Percentiles rank a stretch among this genome's conserved stretches.
Conservation (phyloP, 129 eudicot genomes). For the Chrysanthemum lavandulifolium region DNA sequence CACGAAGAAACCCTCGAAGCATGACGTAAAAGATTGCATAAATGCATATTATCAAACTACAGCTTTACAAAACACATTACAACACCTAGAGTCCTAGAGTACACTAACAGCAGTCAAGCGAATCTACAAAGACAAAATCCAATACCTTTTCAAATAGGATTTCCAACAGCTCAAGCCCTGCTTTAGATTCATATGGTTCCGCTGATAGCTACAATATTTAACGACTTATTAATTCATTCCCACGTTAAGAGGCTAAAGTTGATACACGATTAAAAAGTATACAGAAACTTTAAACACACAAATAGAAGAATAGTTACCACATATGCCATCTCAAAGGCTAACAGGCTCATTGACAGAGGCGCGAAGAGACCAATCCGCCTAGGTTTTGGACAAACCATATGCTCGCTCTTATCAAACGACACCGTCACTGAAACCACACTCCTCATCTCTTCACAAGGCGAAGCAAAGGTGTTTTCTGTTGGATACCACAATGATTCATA, state of each 20-base stretch:
- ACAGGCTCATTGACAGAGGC: conserved; percentile 36
- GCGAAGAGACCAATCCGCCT: conserved; percentile 49
- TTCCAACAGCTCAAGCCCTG: conserved; percentile 79
- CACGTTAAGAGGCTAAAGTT: neutral
- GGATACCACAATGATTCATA: conserved; percentile 60
- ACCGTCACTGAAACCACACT: conserved; percentile 39
- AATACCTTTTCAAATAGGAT: conserved; percentile 69
- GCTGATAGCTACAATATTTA: conserved; percentile 50
- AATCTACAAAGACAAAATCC: neutral
- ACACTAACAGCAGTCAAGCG: neutral
- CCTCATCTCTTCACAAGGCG: conserved; percentile 66
- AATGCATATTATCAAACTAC: neutral
- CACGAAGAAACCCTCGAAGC: neutral
- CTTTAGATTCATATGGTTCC: conserved; percentile 70
- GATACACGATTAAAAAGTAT: neutral
- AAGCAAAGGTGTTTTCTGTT: conserved; percentile 43
- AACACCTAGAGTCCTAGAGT: neutral
- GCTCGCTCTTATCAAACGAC: conserved; percentile 32
- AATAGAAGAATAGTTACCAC: conserved; percentile 35
- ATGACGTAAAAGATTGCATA: neutral
- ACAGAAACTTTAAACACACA: neutral
- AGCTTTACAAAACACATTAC: neutral
- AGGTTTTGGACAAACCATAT: conserved; percentile 84
- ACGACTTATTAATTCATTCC: neutral
- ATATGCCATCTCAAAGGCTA: conserved; percentile 60